Base-by-base conservation (phyloP, 2,329 filamentous ascomycete genomes). In the Fusarium nematophilum region DNA sequence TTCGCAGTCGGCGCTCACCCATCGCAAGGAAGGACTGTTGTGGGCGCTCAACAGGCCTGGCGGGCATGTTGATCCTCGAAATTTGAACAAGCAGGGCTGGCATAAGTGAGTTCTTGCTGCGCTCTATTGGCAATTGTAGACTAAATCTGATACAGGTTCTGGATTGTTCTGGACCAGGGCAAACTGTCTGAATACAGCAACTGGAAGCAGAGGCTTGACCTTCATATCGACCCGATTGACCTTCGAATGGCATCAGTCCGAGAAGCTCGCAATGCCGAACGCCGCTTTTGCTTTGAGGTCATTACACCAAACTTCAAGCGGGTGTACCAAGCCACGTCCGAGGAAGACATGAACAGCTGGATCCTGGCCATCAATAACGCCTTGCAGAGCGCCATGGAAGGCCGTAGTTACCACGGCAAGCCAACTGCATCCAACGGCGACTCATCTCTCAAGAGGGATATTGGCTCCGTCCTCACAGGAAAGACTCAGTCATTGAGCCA, bases 171-270 rank as follows among this genome's bases (percentile, higher is more conserved):
- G 37, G 96, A 98, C 73, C 93, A 97, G 75, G 95, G 95, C 18
- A 97, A 95, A 73, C 83, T 99, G 13, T 97, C 94, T 2, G 95
- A 99, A 72, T 99, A 99, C 76, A 97, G 93, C 73, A 98, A 99
- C 74, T 99, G 95, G 95, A 99, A 99, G 77, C 92, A 99, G 73
- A 94, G 88, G 73, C 85, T 99, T 18, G 95, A 99, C 75, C 81
- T 98, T 21, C 96, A 99, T 73, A 98, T 97, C 87, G 95, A 98
- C 2, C 95, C 95, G 0, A 98, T 99, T 64, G 96, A 99, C 74
- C 81, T 99, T 38, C 90, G 95, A 29, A 95, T 98, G 87, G 95
- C 95, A 9, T 98, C 95, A 13, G 96, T 99, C 13, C 88, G 95
- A 53, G 95, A 99, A 78, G 94, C 96, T 33, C 89, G 95, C 18